Evolutionary conservation across 768 basidiomycete genomes (phyloP), one percentile per base, ranked within the genome.

Genomic region (Candolleomyces aberdarensis): DNA sequence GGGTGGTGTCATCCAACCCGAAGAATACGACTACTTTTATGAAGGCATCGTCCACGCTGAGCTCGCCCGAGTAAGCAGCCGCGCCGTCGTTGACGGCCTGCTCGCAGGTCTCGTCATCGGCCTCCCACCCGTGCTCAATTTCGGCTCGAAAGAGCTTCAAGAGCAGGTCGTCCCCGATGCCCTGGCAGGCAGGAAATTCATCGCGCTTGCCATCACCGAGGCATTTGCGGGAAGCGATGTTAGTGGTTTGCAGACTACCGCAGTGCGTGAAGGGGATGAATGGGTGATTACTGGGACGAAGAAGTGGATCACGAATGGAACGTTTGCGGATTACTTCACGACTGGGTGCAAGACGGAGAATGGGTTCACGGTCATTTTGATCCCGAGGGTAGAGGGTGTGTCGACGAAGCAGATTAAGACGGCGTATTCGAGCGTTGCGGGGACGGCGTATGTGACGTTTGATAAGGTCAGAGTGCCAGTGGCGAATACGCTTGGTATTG

Each of bases 291-390:
- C 88, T 46, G 96, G 96, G 17, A 95, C 94, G 6, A 98, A 98
- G 75, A 96, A 96, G 92, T 95, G 92, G 92, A 94, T 94, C 62
- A 93, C 92, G 47, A 95, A 95, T 66, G 90, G 94, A 59, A 86
- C 83, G 19, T 91, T 92, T 70, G 84, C 87, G 8, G 91, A 95
- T 75, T 92, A 89, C 69, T 93, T 94, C 72, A 91, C 91, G 0
- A 91, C 90, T 5, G 83, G 85, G 0, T 91, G 89, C 74, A 83
- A 76, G 67, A 91, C 90, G 20, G 85, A 90, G 86, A 80, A 80
- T 49, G 91, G 91, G 19, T 89, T 87, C 63, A 84, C 87, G 15
- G 90, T 92, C 52, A 83, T 94, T 46, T 79, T 94, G 43, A 84
- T 94, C 60, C 84, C 86, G 43, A 83, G 92, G 50, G 83, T 81